Evolutionary conservation across 2,329 filamentous ascomycete genomes (phyloP).

Genomic region (Emergomyces africanus): DNA sequence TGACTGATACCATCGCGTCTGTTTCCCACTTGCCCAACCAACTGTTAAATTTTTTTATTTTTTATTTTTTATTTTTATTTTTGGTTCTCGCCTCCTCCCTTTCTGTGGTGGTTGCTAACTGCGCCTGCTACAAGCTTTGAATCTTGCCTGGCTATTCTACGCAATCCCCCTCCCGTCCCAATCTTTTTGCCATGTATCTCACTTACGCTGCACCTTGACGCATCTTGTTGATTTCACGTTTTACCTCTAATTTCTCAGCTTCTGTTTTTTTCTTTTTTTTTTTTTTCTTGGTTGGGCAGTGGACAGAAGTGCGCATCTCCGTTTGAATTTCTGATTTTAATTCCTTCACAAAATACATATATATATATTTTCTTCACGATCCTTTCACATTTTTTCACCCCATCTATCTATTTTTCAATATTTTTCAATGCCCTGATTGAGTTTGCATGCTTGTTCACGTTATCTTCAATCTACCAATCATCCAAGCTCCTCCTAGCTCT

Average conservation of each 20-base stretch:
- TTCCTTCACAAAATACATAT: no score
- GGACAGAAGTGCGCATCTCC: slow-evolving; percentile 35
- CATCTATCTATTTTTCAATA: not conserved
- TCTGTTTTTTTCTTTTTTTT: slow-evolving; percentile 4
- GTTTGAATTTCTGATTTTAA: no score
- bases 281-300: slow-evolving; percentile 19
- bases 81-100: slow-evolving; percentile 6
- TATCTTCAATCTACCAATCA: no score
- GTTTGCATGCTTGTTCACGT: not conserved
- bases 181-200: slow-evolving; percentile 11
- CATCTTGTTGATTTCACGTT: no score
- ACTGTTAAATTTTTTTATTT: slow-evolving; percentile 10
- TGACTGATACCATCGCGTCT: slow-evolving; percentile 39
- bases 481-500: no score
- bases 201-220: slow-evolving; percentile 3
- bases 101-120: slow-evolving; percentile 9
- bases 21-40: slow-evolving; percentile 22
- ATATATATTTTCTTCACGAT: no score
- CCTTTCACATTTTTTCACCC: no score
- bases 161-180: no score
- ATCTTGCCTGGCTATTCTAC: no score
- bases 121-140: slow-evolving; percentile 5
- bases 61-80: no score
- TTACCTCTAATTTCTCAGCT: no score
- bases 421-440: not conserved